These are phyloP conservation scores for Oropetium thomaeum DNA, from an alignment of 176 grass and related monocot genomes.

Conservation along the genomic window DNA sequence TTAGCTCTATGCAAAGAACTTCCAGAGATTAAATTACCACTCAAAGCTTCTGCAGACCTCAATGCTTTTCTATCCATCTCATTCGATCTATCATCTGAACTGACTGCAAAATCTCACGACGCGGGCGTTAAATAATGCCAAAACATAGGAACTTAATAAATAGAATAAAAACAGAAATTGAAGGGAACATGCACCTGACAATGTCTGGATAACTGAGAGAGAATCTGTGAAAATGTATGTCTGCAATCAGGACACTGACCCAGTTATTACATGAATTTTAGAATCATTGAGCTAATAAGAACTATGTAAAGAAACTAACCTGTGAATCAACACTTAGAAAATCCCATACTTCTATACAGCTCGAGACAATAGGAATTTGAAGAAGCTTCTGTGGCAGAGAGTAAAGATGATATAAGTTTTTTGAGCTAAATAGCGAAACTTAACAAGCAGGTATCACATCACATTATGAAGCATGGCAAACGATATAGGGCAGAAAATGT, in stretches of 20 bases:
- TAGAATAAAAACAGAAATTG: neutral
- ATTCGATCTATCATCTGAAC: constrained; percentile 64
- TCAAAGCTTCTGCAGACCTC: constrained; percentile 45
- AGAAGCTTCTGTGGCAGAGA: constrained; percentile 79
- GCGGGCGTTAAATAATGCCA: constrained; percentile 10
- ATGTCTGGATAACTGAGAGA: constrained; percentile 78
- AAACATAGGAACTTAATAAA: constrained; percentile 14
- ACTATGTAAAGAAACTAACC: constrained; percentile 49
- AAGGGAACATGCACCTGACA: constrained; percentile 59
- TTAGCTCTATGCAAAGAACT: constrained; percentile 31
- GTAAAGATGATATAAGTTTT: neutral
- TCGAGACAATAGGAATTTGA: constrained; percentile 86
- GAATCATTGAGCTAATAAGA: constrained; percentile 12
- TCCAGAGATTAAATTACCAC: constrained; percentile 40
- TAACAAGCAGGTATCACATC: neutral
- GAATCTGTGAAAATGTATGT: constrained; percentile 88
- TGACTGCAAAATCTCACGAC: constrained; percentile 48
- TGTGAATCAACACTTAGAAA: constrained; percentile 92
- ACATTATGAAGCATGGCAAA: constrained; percentile 5
- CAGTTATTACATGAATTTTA: constrained; percentile 19
- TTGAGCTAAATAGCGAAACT: neutral
- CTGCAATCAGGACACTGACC: constrained; percentile 44
- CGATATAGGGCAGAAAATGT: neutral
- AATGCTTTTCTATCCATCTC: constrained; percentile 52
- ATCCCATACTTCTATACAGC: constrained; percentile 99